phyloP scores from a whole-genome alignment of 2,329 filamentous ascomycete species.

The Amesomyces nigricolor region DNA sequence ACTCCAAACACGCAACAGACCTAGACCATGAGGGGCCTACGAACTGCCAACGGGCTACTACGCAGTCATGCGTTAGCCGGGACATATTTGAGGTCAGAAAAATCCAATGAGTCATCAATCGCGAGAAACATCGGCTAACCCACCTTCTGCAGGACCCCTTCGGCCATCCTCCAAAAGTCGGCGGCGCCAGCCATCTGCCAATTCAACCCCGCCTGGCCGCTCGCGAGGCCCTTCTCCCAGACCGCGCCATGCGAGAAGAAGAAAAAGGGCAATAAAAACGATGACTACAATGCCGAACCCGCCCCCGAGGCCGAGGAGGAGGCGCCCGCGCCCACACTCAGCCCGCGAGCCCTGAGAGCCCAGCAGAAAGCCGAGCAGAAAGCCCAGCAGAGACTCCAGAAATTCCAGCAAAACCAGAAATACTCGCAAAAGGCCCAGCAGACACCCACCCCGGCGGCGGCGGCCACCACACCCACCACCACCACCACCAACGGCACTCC shows the following conservation, averaged over 20 bases:
- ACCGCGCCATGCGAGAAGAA: constrained; percentile 8
- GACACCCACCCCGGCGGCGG: background rate
- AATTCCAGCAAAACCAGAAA: no score
- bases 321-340: no score
- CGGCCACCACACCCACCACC: background rate
- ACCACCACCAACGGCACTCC: background rate
- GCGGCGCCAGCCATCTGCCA: background rate
- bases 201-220: background rate
- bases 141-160: constrained; percentile 1
- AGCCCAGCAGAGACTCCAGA: no score
- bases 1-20: background rate
- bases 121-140: background rate
- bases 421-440: background rate
- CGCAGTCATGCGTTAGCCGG: constrained; percentile 10
- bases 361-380: no score
- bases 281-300: background rate
- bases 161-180: background rate
- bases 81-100: constrained; percentile 16
- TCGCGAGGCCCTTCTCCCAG: constrained; percentile 16
- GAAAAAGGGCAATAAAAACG: background rate
- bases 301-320: background rate
- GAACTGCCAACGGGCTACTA: constrained; percentile 20
- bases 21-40: constrained; percentile 22
- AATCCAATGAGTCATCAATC: constrained; percentile 8
- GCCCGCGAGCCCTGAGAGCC: no score